phyloP scores from a whole-genome alignment of 2,329 filamentous ascomycete genomes.

The Aspergillus niger region DNA sequence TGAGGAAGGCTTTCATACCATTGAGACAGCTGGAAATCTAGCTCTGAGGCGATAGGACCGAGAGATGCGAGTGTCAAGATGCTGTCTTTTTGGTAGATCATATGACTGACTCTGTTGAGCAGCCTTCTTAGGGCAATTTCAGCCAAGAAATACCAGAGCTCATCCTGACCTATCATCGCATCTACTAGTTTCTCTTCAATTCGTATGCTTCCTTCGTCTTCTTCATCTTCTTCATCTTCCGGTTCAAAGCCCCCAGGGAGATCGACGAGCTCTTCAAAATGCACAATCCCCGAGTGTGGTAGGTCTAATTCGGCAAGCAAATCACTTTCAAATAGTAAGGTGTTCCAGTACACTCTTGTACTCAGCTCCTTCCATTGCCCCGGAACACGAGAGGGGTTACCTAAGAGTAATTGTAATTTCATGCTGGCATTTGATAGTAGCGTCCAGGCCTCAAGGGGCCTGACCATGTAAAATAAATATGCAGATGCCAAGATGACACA shows the following conservation, averaged over 20 bases:
- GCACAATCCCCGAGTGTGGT: conserved; percentile 78
- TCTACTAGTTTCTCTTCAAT: conserved; percentile 43
- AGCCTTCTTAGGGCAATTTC: conserved; percentile 78
- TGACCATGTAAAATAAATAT: conserved; percentile 79
- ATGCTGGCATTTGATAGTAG: conserved; percentile 77
- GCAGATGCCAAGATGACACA: conserved; percentile 79
- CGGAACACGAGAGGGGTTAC: conserved; percentile 70
- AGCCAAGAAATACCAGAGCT: conserved; percentile 83
- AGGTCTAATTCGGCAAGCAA: conserved; percentile 77
- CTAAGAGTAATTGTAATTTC: conserved; percentile 76
- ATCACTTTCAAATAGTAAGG: conserved; percentile 77
- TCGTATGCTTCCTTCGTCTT: background rate
- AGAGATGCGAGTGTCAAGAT: conserved; percentile 71
- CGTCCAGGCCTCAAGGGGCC: conserved; percentile 81
- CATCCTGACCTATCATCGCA: conserved; percentile 65
- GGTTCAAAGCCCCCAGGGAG: conserved; percentile 75
- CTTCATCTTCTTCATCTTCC: conserved; percentile 53
- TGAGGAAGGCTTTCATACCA: conserved; percentile 80
- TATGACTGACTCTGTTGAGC: conserved; percentile 75
- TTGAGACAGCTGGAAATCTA: conserved; percentile 79
- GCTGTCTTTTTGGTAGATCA: conserved; percentile 75
- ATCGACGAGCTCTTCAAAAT: conserved; percentile 78
- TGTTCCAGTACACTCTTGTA: conserved; percentile 82
- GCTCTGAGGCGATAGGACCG: conserved; percentile 74
- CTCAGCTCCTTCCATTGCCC: conserved; percentile 70